A percentile compares a stretch with the other conserved stretches of the same genome.
Evolutionary conservation across 305 asterid species (phyloP).

Genomic region (Fraxinus angustifolia): DNA sequence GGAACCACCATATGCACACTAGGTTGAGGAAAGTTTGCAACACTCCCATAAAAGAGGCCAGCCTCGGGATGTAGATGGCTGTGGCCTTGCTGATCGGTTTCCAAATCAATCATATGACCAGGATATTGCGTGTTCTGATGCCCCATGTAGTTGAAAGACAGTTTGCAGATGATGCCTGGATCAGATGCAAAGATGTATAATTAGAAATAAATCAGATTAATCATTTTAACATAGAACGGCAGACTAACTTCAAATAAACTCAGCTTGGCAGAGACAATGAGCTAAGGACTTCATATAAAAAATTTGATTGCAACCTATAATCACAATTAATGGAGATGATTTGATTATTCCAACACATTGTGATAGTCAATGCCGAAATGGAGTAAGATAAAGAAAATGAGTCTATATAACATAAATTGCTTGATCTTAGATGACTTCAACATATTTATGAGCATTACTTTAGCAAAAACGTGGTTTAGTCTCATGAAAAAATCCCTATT

Average conservation of each 20-base stretch:
- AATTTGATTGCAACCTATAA: not conserved
- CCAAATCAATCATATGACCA: conserved; percentile 49
- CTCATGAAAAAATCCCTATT: not conserved
- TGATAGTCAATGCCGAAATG: not conserved
- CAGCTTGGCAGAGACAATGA: conserved; percentile 2
- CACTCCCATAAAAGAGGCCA: conserved; percentile 48
- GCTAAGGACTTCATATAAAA: not conserved
- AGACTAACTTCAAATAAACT: not conserved
- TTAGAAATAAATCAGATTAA: not conserved
- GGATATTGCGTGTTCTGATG: conserved; percentile 56
- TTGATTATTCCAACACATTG: not conserved
- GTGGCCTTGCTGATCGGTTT: conserved; percentile 56
- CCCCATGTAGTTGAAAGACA: conserved; percentile 41
- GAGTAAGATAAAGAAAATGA: not conserved
- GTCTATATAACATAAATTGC: not conserved
- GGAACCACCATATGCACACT: conserved; percentile 48
- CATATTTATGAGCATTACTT: not conserved
- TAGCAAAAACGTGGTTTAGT: not conserved
- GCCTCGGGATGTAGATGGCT: conserved; percentile 47
- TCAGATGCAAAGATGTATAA: conserved; percentile 26
- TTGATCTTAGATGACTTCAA: not conserved
- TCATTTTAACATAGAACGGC: not conserved
- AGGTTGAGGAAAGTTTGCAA: conserved; percentile 52
- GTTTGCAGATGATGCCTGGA: conserved; percentile 41
- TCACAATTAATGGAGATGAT: not conserved